phyloP scores from a whole-genome alignment of 257 asterid genomes.

The Prunella vulgaris region DNA sequence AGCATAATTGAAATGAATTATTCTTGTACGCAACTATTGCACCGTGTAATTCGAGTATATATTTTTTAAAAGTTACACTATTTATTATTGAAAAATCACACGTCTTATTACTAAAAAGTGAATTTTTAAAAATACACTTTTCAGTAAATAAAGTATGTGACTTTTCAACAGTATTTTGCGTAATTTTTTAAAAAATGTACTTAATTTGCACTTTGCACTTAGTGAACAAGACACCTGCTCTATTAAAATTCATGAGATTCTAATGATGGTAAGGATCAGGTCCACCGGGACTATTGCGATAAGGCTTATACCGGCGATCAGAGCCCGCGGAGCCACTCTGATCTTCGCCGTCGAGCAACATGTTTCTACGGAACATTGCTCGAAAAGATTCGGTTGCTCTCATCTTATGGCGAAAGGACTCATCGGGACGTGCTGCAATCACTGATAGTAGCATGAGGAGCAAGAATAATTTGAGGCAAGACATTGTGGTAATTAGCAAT shows the following conservation, averaged over 20 bases:
- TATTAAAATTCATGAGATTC: neutral
- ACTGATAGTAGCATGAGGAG: conserved; percentile 28
- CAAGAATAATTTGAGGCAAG: conserved; percentile 20
- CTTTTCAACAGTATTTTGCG: no score
- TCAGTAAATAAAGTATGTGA: no score
- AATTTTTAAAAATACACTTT: no score
- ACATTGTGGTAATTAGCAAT: conserved; percentile 15
- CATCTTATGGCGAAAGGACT: neutral
- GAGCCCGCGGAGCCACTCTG: neutral
- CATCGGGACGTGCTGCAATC: conserved; percentile 5
- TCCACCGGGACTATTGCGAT: conserved; percentile 45
- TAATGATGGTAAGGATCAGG: conserved; percentile 53
- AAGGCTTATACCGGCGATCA: conserved; percentile 23
- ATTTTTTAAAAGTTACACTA: no score
- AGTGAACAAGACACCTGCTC: no score
- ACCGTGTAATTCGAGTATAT: no score
- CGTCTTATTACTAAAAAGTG: no score
- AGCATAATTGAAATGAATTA: neutral
- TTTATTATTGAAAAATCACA: no score
- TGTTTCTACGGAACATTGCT: conserved; percentile 24
- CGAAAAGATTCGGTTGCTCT: conserved; percentile 23
- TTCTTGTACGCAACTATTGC: no score
- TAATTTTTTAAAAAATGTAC: no score
- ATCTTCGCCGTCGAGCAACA: conserved; percentile 5
- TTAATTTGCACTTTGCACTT: no score